Percentiles rank a stretch among this genome's conserved stretches.
Conservation (phyloP, 352 stramenopile genomes). For the Paralagenidium karlingii region DNA sequence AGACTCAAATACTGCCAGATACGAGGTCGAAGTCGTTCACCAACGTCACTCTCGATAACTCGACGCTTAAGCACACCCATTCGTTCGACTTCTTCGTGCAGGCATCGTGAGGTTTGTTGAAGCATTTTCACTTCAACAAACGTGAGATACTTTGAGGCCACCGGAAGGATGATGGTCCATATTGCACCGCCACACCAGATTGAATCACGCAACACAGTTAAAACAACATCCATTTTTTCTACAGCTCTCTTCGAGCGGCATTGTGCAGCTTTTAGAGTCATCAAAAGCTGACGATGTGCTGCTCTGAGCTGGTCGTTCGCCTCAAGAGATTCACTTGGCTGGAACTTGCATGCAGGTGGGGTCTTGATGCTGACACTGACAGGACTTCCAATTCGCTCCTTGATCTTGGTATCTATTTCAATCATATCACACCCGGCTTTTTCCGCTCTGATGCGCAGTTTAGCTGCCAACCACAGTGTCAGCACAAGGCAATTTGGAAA, state of each 20-base stretch:
- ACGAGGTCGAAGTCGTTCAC: no score
- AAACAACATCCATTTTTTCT: slow-evolving; percentile 42
- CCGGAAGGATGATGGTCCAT: slow-evolving; percentile 16
- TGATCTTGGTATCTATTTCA: slow-evolving; percentile 31
- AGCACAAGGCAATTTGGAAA: no score
- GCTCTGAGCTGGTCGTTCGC: slow-evolving; percentile 44
- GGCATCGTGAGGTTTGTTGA: slow-evolving; percentile 14
- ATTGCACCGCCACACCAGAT: slow-evolving; percentile 12
- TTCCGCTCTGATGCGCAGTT: slow-evolving; percentile 23
- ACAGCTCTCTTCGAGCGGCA: slow-evolving; percentile 31
- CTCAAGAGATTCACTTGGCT: slow-evolving; percentile 44
- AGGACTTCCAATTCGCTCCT: slow-evolving; percentile 22
- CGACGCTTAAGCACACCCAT: no score
- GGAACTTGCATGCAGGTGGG: slow-evolving; percentile 49
- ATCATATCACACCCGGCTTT: slow-evolving; percentile 29
- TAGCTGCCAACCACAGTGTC: no score
- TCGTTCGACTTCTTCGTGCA: slow-evolving; percentile 10
- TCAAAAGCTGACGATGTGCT: slow-evolving; percentile 49
- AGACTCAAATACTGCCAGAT: slow-evolving; percentile 37
- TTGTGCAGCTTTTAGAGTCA: slow-evolving; percentile 56
- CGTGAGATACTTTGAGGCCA: slow-evolving; percentile 18
- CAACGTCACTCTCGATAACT: no score
- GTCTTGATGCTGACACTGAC: slow-evolving; percentile 16
- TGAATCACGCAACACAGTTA: slow-evolving; percentile 29
- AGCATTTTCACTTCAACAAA: slow-evolving; percentile 28